A percentile compares a stretch with the other conserved stretches of the same genome.
Conservation (phyloP, 1,139 yeast species). For the Magnusiomyces tetraspermus region DNA sequence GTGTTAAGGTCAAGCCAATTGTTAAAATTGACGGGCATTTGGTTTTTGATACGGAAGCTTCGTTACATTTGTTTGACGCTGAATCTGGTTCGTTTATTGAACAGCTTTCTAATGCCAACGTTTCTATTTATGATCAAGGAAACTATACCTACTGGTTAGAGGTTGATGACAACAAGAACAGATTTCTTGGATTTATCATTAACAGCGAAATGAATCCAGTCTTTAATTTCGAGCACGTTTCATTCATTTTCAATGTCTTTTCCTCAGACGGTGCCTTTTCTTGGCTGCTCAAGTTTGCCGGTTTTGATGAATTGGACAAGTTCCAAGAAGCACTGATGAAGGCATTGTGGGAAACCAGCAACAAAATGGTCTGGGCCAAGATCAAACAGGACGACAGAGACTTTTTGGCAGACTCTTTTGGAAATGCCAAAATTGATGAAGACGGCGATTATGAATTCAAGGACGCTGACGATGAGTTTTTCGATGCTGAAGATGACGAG, state of each 20-base stretch:
- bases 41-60: constrained; percentile 25
- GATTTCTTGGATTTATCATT: constrained; percentile 39
- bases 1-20: constrained; percentile 8
- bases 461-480: constrained; percentile 22
- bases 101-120: constrained; percentile 33
- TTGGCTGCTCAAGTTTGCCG: constrained; percentile 51
- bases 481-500: constrained; percentile 19
- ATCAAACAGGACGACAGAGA: constrained; percentile 38
- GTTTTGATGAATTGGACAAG: constrained; percentile 34
- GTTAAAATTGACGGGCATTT: constrained; percentile 4
- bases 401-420: constrained; percentile 43
- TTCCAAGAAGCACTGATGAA: constrained; percentile 48
- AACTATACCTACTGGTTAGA: constrained; percentile 48
- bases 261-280: constrained; percentile 41
- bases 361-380: constrained; percentile 43
- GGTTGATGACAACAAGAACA: constrained; percentile 29
- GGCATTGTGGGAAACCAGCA: constrained; percentile 53
- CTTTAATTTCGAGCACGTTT: constrained; percentile 46
- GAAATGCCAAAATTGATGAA: constrained; percentile 32
- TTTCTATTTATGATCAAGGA: constrained; percentile 41
- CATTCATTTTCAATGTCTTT: constrained; percentile 60
- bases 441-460: constrained; percentile 33
- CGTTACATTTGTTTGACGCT: constrained; percentile 51
- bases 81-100: constrained; percentile 41
- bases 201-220: constrained; percentile 51